phyloP scores from a whole-genome alignment of 495 filamentous ascomycete genomes.

The Aspergillus steynii region DNA sequence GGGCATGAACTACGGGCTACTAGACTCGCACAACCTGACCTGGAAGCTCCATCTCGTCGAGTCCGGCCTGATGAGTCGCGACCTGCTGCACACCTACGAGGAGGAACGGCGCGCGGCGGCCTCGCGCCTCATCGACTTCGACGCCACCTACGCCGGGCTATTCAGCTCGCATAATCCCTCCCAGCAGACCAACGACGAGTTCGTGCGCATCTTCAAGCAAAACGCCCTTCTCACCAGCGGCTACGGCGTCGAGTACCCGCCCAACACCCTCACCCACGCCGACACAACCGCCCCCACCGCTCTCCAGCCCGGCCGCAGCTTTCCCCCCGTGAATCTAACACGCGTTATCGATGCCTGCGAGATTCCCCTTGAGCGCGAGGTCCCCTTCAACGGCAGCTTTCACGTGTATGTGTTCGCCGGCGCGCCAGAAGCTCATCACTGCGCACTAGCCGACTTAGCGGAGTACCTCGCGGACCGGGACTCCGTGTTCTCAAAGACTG shows the following conservation, averaged over 20 bases:
- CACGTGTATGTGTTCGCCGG: conserved; percentile 71
- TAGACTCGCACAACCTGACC: conserved; percentile 57
- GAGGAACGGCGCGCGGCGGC: conserved; percentile 61
- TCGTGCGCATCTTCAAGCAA: conserved; percentile 52
- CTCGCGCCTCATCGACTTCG: conserved; percentile 62
- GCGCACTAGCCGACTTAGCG: conserved; percentile 63
- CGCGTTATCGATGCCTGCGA: conserved; percentile 73
- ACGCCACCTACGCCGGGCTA: conserved; percentile 54
- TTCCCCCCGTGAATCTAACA: conserved; percentile 67
- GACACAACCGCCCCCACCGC: conserved; percentile 45
- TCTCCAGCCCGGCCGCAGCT: conserved; percentile 63
- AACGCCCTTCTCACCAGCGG: conserved; percentile 48
- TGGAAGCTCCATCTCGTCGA: conserved; percentile 69
- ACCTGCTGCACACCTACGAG: conserved; percentile 60
- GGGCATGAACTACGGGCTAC: conserved; percentile 30
- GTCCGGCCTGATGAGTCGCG: conserved; percentile 45
- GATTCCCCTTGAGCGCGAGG: conserved; percentile 74
- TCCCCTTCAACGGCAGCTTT: conserved; percentile 76
- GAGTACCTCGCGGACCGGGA: conserved; percentile 48
- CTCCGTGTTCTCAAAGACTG: conserved; percentile 53
- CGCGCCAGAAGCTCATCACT: conserved; percentile 44
- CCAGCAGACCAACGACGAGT: conserved; percentile 34
- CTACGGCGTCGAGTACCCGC: conserved; percentile 52
- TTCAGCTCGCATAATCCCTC: conserved; percentile 34
- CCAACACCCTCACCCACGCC: conserved; percentile 57